phyloP scores from a whole-genome alignment of 495 filamentous ascomycete genomes.

The Aspergillus sparsus region DNA sequence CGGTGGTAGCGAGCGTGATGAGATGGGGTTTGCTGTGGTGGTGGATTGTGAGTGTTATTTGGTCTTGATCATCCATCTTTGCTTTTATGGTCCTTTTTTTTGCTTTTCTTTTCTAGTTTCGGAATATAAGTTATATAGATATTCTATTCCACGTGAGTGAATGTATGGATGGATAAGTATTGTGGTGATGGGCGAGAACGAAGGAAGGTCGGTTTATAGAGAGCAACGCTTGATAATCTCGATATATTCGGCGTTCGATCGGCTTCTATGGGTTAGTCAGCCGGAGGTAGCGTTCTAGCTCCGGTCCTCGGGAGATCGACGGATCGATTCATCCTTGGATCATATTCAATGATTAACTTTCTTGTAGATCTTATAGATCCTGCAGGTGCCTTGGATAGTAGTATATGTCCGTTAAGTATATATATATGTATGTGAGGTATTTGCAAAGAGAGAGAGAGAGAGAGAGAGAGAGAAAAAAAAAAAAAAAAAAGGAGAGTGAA shows the following conservation, averaged over 20 bases:
- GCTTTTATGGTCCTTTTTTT: background rate
- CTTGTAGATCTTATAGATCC: too few species aligned
- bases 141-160: background rate
- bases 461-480: too few species aligned
- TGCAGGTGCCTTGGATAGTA: too few species aligned
- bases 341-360: background rate
- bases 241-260: constrained; percentile 8
- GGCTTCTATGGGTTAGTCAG: constrained; percentile 20
- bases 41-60: constrained; percentile 50
- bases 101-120: background rate
- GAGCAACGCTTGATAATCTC: background rate
- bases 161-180: background rate
- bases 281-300: background rate
- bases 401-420: too few species aligned
- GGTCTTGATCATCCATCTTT: constrained; percentile 8
- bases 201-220: background rate
- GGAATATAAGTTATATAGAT: too few species aligned
- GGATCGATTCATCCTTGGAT: background rate
- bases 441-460: too few species aligned
- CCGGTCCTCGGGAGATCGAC: background rate
- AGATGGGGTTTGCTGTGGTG: constrained; percentile 72
- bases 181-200: too few species aligned
- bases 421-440: too few species aligned
- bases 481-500: too few species aligned
- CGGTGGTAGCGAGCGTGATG: constrained; percentile 64